phyloP scores from a whole-genome alignment of 1,284 basidiomycete species.

The Volvariella volvacea region DNA sequence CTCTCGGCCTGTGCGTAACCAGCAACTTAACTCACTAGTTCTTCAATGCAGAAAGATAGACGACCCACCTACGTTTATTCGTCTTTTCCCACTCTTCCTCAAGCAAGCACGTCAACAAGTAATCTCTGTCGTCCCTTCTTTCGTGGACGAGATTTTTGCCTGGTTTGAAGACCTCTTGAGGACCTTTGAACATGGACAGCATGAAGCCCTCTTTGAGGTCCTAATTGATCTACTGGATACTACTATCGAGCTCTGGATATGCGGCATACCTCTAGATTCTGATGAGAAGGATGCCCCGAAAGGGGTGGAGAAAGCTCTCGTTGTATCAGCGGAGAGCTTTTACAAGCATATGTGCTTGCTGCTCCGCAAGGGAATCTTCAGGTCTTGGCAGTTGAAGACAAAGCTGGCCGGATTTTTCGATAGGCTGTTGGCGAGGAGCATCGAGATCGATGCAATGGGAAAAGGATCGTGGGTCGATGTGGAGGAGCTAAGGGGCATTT shows the following conservation, averaged over 20 bases:
- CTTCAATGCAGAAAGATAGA: conserved; percentile 18
- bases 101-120: conserved; percentile 46
- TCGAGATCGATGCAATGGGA: background rate
- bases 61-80: conserved; percentile 29
- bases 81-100: conserved; percentile 51
- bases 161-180: conserved; percentile 48
- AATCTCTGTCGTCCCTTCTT: conserved; percentile 45
- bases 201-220: conserved; percentile 48
- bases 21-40: conserved; percentile 55
- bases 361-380: too few relatives aligned
- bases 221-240: conserved; percentile 60
- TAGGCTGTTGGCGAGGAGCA: background rate
- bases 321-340: too few relatives aligned
- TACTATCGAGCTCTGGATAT: conserved; percentile 59
- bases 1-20: conserved; percentile 54
- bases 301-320: too few relatives aligned
- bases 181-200: conserved; percentile 53
- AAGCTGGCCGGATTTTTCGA: conserved; percentile 53
- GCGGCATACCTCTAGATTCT: conserved; percentile 12
- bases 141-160: conserved; percentile 47
- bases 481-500: conserved; percentile 6
- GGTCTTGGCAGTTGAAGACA: conserved; percentile 63
- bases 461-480: background rate
- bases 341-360: too few relatives aligned
- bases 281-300: too few relatives aligned